Conservation (phyloP, 768 basidiomycete species). For the Leucocoprinus birnbaumii region DNA sequence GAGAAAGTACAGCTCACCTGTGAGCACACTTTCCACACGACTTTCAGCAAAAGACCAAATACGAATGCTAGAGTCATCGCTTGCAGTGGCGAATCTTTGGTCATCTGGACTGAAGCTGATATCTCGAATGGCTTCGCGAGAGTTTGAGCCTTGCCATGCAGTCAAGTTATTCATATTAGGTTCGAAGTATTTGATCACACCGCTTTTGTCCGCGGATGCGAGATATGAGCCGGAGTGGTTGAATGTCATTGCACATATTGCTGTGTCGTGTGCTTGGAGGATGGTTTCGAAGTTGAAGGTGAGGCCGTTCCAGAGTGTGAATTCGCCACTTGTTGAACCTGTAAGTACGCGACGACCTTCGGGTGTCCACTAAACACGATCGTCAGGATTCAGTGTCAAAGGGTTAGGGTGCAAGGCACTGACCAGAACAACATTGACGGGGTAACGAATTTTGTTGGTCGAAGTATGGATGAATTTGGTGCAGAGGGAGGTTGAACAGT, state of each 20-base stretch:
- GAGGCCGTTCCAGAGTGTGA: slow-evolving; percentile 97
- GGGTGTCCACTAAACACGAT: slow-evolving; percentile 83
- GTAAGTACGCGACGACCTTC: slow-evolving; percentile 92
- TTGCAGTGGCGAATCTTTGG: slow-evolving; percentile 87
- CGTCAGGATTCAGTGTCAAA: neutral
- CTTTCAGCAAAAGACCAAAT: slow-evolving; percentile 96
- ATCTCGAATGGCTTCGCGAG: slow-evolving; percentile 90
- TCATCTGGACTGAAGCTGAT: slow-evolving; percentile 93
- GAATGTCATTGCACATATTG: slow-evolving; percentile 87
- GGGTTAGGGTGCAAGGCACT: slow-evolving; percentile 28
- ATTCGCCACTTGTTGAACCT: slow-evolving; percentile 95
- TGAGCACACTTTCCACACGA: slow-evolving; percentile 82
- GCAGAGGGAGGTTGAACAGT: slow-evolving; percentile 90
- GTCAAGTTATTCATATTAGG: slow-evolving; percentile 99
- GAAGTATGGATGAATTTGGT: slow-evolving; percentile 98
- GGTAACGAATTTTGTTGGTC: slow-evolving; percentile 97
- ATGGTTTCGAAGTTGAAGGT: slow-evolving; percentile 99
- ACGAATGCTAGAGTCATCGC: slow-evolving; percentile 92
- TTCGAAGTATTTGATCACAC: slow-evolving; percentile 98
- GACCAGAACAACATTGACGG: slow-evolving; percentile 93
- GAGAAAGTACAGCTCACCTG: slow-evolving; percentile 46
- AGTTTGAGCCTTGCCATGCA: slow-evolving; percentile 82
- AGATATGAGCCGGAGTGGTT: slow-evolving; percentile 93
- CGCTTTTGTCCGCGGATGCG: slow-evolving; percentile 88
- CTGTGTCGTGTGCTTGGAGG: slow-evolving; percentile 96